Base-by-base conservation (phyloP, 148 eudicot species). In the Arbutus unedo region DNA sequence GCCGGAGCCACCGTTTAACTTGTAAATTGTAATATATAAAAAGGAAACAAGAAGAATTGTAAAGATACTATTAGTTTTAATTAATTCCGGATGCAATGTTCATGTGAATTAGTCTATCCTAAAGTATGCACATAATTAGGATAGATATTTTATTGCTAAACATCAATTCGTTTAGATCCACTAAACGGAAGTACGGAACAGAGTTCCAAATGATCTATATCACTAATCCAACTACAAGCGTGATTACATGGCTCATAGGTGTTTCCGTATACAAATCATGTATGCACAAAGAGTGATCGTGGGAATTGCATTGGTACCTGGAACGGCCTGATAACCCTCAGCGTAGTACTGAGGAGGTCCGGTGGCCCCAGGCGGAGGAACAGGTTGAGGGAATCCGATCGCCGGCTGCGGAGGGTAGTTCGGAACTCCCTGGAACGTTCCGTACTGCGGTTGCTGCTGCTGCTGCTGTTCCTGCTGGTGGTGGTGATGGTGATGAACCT, bases 371-470 rank as follows among this genome's bases (percentile, higher is more conserved):
- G 96, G 98, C 23, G 98, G 98, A 3, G 95, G 93, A 47, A 85
- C 89, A 1, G 98, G 98, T 84, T 92, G 98, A 79, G 98, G 98
- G 31, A 93, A 93, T 3, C 98, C 98, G 62, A 85, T 83, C 16
- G 87, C 93, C 84, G 91, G 86, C 60, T 79, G 94, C 60, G 89
- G 89, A 82, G 87, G 84, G 45, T 62, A 76, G 74, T 76, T 82
- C 1, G 79, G 59, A 1, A 59, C 84, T 1, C 84, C 84, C 84
- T 82, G 84, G 54, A 82, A 82, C 16, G 81, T 78, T 47, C 81
- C 81, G 38, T 78, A 78, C 70, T 78, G 70, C 44, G 66, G 80
- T 4, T 56, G 67, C 67, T 3, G 67, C 31, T 10, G 71, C 45
- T 15, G 79, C 64, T 53, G 18, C 19, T 44, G 57, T 31, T 41